These are phyloP conservation scores for Asterophora lycoperdoides DNA, from an alignment of 768 basidiomycete genomes.

Conservation along the genomic window DNA sequence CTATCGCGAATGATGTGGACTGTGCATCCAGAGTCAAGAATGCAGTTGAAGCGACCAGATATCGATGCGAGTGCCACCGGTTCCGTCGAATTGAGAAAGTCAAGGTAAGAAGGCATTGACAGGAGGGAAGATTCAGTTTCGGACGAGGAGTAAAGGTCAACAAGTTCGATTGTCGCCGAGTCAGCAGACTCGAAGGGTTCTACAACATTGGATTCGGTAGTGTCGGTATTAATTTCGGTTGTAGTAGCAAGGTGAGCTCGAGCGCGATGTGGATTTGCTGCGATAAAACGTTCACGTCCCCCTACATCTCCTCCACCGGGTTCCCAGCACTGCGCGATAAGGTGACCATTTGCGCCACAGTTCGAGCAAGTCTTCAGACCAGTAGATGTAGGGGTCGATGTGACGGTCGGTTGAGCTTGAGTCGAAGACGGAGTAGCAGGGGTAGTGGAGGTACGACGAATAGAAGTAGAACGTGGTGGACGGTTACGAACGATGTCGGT, in stretches of 20 bases:
- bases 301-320: no score
- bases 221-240: no score
- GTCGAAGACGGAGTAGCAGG: background rate
- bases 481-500: background rate
- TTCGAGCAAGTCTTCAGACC: background rate
- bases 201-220: background rate
- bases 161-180: background rate
- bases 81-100: background rate
- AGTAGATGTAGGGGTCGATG: background rate
- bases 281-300: no score
- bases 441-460: background rate
- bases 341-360: background rate
- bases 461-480: background rate
- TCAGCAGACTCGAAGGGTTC: background rate
- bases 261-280: no score
- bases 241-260: background rate
- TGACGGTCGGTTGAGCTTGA: background rate
- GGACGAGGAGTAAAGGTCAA: background rate
- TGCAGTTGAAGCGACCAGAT: background rate
- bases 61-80: background rate
- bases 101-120: background rate
- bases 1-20: conserved; percentile 18
- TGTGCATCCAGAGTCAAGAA: conserved; percentile 23
- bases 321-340: no score
- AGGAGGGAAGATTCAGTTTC: background rate